Evolutionary conservation across 2,329 filamentous ascomycete genomes (phyloP), one percentile per base, ranked within the genome.

Genomic region (Phyllosticta citribraziliensis): DNA sequence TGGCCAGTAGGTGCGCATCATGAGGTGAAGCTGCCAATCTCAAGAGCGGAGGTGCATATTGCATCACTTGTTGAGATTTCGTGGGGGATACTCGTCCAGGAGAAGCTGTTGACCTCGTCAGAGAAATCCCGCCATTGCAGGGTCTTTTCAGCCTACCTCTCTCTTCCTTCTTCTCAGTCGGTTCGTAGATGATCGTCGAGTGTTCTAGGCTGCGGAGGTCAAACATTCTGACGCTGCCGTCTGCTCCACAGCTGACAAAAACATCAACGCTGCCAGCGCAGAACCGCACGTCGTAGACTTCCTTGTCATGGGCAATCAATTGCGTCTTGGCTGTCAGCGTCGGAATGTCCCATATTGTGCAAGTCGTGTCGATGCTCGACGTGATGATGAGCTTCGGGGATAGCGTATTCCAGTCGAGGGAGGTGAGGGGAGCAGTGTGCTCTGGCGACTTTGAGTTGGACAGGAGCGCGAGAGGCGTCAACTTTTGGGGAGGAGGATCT

Each of bases 261-360:
- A 97, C 92, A 70, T 99, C 94, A n/a, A 96, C 91, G 68, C 91
- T 97, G 67, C 96, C 94, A 56, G 94, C 94, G 76, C 94, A 99
- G 76, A 99, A 99, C 20, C 94, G 87, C 55, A 99, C 94, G 72
- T 99, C 94, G 70, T 96, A 99, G 5, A 99, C 94, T 75, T 99
- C 94, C 75, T 97, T 97, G 77, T 99, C 94, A 73, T 99, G 94
- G 20, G 94, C 94, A 75, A 99, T 99, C 54, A 99, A 80, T 73
- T 99, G 94, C 1, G 94, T 99, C 77, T 99, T 99, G 58, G 94
- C 94, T 0, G 94, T 99, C 64, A 99, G 80, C 0, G 94, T 97
- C 3, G 94, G 94, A 61, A 99, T 99, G 73, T 99, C 94, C 94
- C 94, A 99, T 66, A 99, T 99, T 4, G 94, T 99, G 76, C 94